A percentile compares a stretch with the other conserved stretches of the same genome.
Evolutionary conservation across 1,139 yeast species (phyloP).

Genomic region (Suhomyces guaymorum): DNA sequence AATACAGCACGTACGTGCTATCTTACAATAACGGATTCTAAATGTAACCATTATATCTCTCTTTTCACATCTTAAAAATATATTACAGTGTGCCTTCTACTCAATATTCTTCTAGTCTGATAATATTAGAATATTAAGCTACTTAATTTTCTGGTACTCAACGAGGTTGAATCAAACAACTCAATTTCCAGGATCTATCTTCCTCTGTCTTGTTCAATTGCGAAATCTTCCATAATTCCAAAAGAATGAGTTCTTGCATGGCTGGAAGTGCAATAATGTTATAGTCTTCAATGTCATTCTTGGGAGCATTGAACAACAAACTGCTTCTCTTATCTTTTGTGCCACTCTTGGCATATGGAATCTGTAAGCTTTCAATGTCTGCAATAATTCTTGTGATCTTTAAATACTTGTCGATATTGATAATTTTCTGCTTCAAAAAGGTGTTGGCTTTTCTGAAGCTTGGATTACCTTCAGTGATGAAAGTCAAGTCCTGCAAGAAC

Average conservation of each 20-base stretch:
- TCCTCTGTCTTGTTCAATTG: constrained; percentile 59
- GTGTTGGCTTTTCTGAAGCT: constrained; percentile 62
- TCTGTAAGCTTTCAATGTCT: constrained; percentile 77
- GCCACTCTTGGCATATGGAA: constrained; percentile 45
- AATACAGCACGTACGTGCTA: too few species aligned
- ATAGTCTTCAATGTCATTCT: constrained; percentile 11
- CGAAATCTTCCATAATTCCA: constrained; percentile 70
- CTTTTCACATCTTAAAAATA: too few species aligned
- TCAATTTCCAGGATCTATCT: constrained; percentile 72
- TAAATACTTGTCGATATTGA: constrained; percentile 81
- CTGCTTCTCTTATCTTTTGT: constrained; percentile 24
- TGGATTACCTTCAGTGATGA: constrained; percentile 85
- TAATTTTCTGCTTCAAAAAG: constrained; percentile 58
- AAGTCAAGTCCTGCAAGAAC: constrained; percentile 83
- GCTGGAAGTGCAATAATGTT: constrained; percentile 42
- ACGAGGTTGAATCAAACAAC: constrained; percentile 55
- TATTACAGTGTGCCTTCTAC: too few species aligned
- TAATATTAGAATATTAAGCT: not conserved
- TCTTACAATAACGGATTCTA: too few species aligned
- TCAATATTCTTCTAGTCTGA: too few species aligned
- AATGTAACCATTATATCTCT: too few species aligned
- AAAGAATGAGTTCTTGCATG: constrained; percentile 63
- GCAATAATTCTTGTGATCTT: constrained; percentile 73
- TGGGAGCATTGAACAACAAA: constrained; percentile 19
- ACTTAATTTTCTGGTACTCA: not conserved